Evolutionary conservation across 192 early-diverging fungal species (phyloP), one percentile per base, ranked within the genome.

Genomic region (Phycomyces nitens): DNA sequence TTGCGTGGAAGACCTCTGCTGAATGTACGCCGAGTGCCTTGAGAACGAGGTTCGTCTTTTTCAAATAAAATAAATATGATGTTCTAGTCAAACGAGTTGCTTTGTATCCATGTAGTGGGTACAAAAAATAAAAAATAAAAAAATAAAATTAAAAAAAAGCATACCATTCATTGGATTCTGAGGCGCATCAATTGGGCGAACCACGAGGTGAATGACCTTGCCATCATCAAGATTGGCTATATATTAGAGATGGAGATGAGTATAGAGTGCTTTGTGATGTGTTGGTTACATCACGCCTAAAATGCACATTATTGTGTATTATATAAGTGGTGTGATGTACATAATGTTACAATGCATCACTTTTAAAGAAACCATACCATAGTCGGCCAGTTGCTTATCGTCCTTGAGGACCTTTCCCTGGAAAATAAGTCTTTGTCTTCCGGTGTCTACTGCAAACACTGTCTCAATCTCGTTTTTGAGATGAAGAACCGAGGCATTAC

Each of bases 371-470:
- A 7, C 11, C 39, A 27, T 77, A 80, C 79, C 71, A 63, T 80
- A 80, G 18, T 80, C 76, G 10, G 70, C 47, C 23, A 80, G 44
- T 9, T 43, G 58, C 26, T 80, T 75, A 39, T 77, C 76, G 56
- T 80, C 76, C 23, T 66, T 72, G 44, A 80, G 61, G 1, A 80
- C 73, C 53, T 76, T 55, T 20, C 79, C 79, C 47, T 74, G 76
- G 39, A 77, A 80, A 64, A 80, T 80, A 49, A 80, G 65, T n/a
- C 79, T 72, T 49, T 80, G 79, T 22, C 79, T 69, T 42, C 69
- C 67, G 29, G 64, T 70, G 8, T 73, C 71, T 9, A 80, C 76
- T 49, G 75, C 55, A 26, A 75, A 66, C 39, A 77, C 53, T 39
- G 59, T 27, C 16, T 73, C 66, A 34, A 80, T 74, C 8, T 66